Evolutionary conservation across 805 yeast species (phyloP).

Genomic region (Candida maltosa): DNA sequence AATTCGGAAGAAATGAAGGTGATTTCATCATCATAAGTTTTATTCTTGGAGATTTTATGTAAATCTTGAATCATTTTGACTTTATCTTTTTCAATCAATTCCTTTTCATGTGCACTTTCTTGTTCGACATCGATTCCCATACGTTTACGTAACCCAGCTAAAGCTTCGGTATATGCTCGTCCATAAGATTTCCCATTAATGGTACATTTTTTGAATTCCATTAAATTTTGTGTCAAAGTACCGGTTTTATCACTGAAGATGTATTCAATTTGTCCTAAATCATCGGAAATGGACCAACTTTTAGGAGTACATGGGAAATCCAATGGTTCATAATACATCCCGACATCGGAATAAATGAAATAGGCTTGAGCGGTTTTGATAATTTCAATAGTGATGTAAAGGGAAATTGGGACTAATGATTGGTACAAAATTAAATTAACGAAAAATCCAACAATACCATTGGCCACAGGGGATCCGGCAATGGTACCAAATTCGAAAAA

Average conservation of each 20-base stretch:
- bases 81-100: slow-evolving; percentile 55
- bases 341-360: slow-evolving; percentile 72
- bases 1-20: slow-evolving; percentile 69
- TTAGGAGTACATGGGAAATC: slow-evolving; percentile 85
- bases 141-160: slow-evolving; percentile 73
- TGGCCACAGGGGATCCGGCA: slow-evolving; percentile 61
- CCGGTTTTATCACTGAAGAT: slow-evolving; percentile 85
- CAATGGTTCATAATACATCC: slow-evolving; percentile 63
- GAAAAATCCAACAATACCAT: slow-evolving; percentile 70
- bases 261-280: slow-evolving; percentile 81
- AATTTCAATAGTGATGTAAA: slow-evolving; percentile 78
- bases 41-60: slow-evolving; percentile 10
- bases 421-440: slow-evolving; percentile 76
- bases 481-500: slow-evolving; percentile 68
- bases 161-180: slow-evolving; percentile 78
- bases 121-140: slow-evolving; percentile 72
- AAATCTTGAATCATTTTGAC: slow-evolving; percentile 50
- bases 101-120: slow-evolving; percentile 51
- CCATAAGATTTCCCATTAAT: slow-evolving; percentile 74
- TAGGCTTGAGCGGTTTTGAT: slow-evolving; percentile 80
- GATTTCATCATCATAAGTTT: slow-evolving; percentile 53
- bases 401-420: slow-evolving; percentile 78
- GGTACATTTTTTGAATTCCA: slow-evolving; percentile 83
- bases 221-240: slow-evolving; percentile 76
- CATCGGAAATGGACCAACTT: slow-evolving; percentile 84